Base-by-base conservation (phyloP, 306 rosid species). In the Rosa lucieae region DNA sequence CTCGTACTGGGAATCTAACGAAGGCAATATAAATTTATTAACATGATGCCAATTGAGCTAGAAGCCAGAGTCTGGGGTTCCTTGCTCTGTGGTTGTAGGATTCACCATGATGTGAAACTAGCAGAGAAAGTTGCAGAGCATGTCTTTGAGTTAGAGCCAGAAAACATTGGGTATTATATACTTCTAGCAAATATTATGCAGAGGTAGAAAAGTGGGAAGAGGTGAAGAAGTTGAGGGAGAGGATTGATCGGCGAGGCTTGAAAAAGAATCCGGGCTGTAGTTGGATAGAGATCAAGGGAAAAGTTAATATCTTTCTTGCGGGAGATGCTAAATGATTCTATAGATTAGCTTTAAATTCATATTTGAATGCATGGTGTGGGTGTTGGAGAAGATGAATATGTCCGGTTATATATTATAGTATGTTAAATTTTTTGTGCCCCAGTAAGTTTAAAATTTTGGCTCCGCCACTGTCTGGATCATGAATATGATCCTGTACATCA, bases 151-250 rank as follows among this genome's bases (percentile, higher is more conserved):
- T 86, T 89, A 40, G 96, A 89, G 84, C 96, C 96, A 8, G 89
- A 91, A 51, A 91, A 89, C 86, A 87, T 93, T 5, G 90, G 93
- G 58, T 91, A 89, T 62, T 91, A 89, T 81, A 84, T 89, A 67
- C 93, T 91, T 81, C 83, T 91, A 73, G 87, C 91, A 0, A 89
- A 89, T 81, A 84, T 91, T 91, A 91, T 80, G 96, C 91, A 20
- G 93, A 87, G 84, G 92, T 89, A 61, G 90, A 91, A 59, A 89
- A 89, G 77, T 91, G 96, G 96, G 93, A 89, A 86, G 91, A 87
- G 74, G 88, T 86, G 55, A 85, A 86, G 56, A 86, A 70, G 11
- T 55, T 89, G 74, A 32, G 93, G 32, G 83, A 83, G 82, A 86
- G 65, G 77, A 91, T 91, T 29, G 87, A 90, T 67, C 86, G 67